Percentiles rank a stretch among this genome's conserved stretches.
phyloP scores from a whole-genome alignment of 129 eudicot species.

The Cynara cardunculus region DNA sequence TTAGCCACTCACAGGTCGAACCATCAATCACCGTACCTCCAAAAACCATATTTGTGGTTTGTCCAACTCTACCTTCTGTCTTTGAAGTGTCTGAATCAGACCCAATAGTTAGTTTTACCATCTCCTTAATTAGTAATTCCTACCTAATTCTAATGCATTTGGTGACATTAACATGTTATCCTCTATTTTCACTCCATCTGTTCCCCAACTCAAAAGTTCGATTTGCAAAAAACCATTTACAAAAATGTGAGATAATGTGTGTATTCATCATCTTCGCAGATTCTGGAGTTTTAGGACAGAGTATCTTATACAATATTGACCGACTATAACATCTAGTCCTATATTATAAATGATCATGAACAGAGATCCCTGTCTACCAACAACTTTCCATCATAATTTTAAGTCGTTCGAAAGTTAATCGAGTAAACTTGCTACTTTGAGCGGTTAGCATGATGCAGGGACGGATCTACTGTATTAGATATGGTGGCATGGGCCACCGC shows the following conservation, averaged over 20 bases:
- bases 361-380: neutral
- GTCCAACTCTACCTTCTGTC: slow-evolving; percentile 72
- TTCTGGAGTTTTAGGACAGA: neutral
- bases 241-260: neutral
- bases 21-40: slow-evolving; percentile 84
- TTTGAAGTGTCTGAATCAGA: slow-evolving; percentile 51
- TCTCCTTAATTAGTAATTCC: neutral
- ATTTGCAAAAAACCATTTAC: neutral
- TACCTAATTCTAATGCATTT: neutral
- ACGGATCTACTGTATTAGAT: too few species aligned
- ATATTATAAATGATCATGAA: neutral
- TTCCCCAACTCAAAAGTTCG: neutral
- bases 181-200: neutral
- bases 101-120: slow-evolving; percentile 16
- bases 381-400: neutral
- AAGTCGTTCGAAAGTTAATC: neutral
- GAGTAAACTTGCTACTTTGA: neutral
- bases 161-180: neutral
- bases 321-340: neutral
- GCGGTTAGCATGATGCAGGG: neutral
- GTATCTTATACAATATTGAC: neutral
- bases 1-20: slow-evolving; percentile 68
- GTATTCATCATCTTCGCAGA: neutral
- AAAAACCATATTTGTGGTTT: slow-evolving; percentile 67
- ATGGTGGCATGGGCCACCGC: too few species aligned